A percentile compares a stretch with the other conserved stretches of the same genome.
Conservation (phyloP, 108 stramenopile species). For the Skeletonema grethae region DNA sequence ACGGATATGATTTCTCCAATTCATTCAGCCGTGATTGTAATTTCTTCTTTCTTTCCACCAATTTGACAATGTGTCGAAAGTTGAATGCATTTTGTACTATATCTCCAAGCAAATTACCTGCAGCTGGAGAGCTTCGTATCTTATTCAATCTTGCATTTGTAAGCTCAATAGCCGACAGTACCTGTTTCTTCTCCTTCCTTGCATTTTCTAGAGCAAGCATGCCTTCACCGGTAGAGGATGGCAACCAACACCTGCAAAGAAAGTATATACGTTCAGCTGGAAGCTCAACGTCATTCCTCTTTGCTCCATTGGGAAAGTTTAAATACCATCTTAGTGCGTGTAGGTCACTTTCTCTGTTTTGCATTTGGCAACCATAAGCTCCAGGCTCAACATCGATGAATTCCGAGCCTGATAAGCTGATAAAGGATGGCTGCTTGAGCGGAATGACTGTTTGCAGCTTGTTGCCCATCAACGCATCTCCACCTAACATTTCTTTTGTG, state of each 20-base stretch:
- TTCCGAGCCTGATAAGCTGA: slow-evolving; percentile 26
- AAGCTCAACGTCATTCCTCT: slow-evolving; percentile 45
- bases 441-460: slow-evolving; percentile 18
- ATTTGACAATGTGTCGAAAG: too few relatives aligned
- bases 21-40: too few relatives aligned
- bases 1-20: too few relatives aligned
- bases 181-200: too few relatives aligned
- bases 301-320: slow-evolving; percentile 49
- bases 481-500: slow-evolving; percentile 29
- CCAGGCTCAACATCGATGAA: slow-evolving; percentile 29
- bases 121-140: too few relatives aligned
- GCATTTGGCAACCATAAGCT: slow-evolving; percentile 40
- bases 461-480: slow-evolving; percentile 22
- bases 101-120: too few relatives aligned
- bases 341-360: slow-evolving; percentile 20
- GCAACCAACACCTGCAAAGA: slow-evolving; percentile 30
- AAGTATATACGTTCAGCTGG: slow-evolving; percentile 51
- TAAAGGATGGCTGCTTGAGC: slow-evolving; percentile 39
- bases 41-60: too few relatives aligned
- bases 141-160: too few relatives aligned
- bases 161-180: too few relatives aligned
- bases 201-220: too few relatives aligned
- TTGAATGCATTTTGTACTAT: too few relatives aligned
- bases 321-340: slow-evolving; percentile 42
- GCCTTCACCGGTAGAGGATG: too few relatives aligned